Evolutionary conservation across 305 asterid genomes (phyloP).

Genomic region (Solanum hybrid): DNA sequence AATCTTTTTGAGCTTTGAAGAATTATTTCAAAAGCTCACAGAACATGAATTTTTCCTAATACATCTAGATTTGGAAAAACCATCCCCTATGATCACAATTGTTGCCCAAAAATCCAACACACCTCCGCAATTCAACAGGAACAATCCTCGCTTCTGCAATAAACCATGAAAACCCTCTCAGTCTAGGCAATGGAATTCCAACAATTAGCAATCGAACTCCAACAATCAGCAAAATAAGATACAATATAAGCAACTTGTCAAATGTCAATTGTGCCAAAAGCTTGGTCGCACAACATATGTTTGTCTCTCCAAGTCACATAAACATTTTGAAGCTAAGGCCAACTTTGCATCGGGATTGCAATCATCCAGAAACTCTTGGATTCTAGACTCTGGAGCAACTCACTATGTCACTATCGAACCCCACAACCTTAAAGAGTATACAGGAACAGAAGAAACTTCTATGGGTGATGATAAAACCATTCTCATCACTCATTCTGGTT

Average conservation of each 20-base stretch:
- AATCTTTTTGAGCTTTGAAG: not conserved
- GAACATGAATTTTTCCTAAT: not conserved
- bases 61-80: not conserved
- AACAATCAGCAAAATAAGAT: too few species aligned
- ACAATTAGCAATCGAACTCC: not conserved
- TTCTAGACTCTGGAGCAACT: not conserved
- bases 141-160: not conserved
- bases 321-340: not conserved
- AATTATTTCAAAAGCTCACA: not conserved
- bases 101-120: not conserved
- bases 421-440: not conserved
- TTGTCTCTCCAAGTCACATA: not conserved
- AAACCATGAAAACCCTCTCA: not conserved
- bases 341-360: too few species aligned
- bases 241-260: not conserved
- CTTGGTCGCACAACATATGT: not conserved
- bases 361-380: not conserved
- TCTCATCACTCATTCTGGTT: not conserved
- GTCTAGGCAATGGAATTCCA: not conserved
- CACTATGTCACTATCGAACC: not conserved
- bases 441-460: too few species aligned
- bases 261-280: not conserved
- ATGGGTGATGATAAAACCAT: not conserved
- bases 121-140: not conserved
- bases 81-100: not conserved